phyloP scores from a whole-genome alignment of 495 filamentous ascomycete species.

The Xylaria flabelliformis region DNA sequence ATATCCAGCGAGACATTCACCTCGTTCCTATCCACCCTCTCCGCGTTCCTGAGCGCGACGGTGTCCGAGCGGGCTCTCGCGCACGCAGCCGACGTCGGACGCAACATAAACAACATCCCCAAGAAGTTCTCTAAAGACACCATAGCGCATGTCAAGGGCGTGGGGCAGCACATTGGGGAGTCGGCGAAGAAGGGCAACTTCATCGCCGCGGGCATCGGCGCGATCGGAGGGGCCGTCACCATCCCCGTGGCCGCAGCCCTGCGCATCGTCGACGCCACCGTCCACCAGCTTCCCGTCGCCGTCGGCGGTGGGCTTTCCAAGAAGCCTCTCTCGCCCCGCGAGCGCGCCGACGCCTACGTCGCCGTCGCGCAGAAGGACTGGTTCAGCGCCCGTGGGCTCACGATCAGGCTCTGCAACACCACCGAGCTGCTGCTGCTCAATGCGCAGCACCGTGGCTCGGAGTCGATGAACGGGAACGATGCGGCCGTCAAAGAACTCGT shows the following conservation, averaged over 20 bases:
- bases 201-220: constrained; percentile 19
- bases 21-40: constrained; percentile 37
- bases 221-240: constrained; percentile 29
- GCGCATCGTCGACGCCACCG: constrained; percentile 30
- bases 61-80: constrained; percentile 35
- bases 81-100: constrained; percentile 33
- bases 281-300: constrained; percentile 26
- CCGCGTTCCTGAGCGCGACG: constrained; percentile 35
- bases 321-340: constrained; percentile 35
- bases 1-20: constrained; percentile 33
- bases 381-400: constrained; percentile 32
- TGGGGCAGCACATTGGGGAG: constrained; percentile 29
- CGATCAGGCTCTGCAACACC: constrained; percentile 30
- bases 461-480: neutral
- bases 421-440: constrained; percentile 26
- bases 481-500: constrained; percentile 8
- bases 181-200: constrained; percentile 16
- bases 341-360: constrained; percentile 36
- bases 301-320: constrained; percentile 27
- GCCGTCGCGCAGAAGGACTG: constrained; percentile 36
- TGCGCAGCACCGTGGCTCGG: neutral
- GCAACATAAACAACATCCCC: constrained; percentile 29
- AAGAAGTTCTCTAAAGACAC: constrained; percentile 33
- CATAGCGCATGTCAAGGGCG: constrained; percentile 26
- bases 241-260: constrained; percentile 32